phyloP scores from a whole-genome alignment of 129 eudicot species.

The Glebionis coronaria region DNA sequence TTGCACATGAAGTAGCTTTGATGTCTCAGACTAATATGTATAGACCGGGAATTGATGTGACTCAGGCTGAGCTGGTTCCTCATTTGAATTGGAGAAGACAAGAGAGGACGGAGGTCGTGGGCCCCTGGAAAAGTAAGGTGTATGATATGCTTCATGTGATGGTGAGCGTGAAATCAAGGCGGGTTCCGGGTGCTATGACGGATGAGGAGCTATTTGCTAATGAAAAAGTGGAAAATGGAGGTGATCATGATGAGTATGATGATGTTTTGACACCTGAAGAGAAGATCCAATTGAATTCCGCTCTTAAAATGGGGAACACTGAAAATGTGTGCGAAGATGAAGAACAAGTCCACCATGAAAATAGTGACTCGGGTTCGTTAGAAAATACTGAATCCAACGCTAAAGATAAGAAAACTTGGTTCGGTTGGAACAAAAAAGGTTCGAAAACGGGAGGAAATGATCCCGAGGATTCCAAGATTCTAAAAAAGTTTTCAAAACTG shows the following conservation, averaged over 20 bases:
- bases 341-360: conserved; percentile 52
- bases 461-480: conserved; percentile 59
- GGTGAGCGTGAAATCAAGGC: conserved; percentile 94
- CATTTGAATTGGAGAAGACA: conserved; percentile 90
- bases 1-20: conserved; percentile 86
- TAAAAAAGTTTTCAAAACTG: conserved; percentile 68
- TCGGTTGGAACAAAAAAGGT: conserved; percentile 81
- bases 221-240: conserved; percentile 60
- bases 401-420: conserved; percentile 89
- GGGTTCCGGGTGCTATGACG: conserved; percentile 97
- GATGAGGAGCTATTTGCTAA: conserved; percentile 92
- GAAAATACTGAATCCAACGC: conserved; percentile 59
- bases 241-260: conserved; percentile 68
- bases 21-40: conserved; percentile 97
- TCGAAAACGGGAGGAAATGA: conserved; percentile 52
- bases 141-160: conserved; percentile 91
- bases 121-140: conserved; percentile 88
- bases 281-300: conserved; percentile 76
- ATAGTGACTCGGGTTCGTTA: conserved; percentile 39
- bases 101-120: conserved; percentile 82
- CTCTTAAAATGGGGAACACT: conserved; percentile 70
- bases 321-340: conserved; percentile 61
- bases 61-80: conserved; percentile 93
- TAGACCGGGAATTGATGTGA: conserved; percentile 94
- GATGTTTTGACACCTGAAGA: conserved; percentile 90